Base-by-base conservation (phyloP, 1,284 basidiomycete species). In the Hypsizygus ulmarius region DNA sequence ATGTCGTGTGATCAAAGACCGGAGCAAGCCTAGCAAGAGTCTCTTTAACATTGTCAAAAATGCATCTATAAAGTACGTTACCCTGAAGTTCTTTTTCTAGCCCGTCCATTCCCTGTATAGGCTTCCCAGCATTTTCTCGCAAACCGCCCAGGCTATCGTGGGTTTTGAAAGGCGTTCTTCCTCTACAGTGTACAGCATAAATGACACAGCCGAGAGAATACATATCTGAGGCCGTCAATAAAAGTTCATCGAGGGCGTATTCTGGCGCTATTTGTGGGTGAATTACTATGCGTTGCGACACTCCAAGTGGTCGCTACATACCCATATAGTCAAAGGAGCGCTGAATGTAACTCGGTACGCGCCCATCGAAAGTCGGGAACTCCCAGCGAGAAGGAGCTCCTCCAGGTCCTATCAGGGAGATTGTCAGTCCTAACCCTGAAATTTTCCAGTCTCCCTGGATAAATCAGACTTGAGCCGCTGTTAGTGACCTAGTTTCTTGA, bases 401-500 rank as follows among this genome's bases (percentile, higher is more conserved):
- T 53, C 90, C 84, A 1, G 85, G 69, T 27, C 77, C 73, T 29
- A 81, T 70, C 2, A 98, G 72, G 1, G 90, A 79, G 12, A 95
- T 93, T 0, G 92, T 93, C 43, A 95, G 74, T 4, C 90, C 91
- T 36, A 98, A 79, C 0, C 94, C 95, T 11, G 89, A 87, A 40
- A 99, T 78, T 71, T 98, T 99, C 96, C 96, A 99, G 67, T 99
- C 96, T 30, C 97, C 96, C 90, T 97, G 55, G 43, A 50, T 34
- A 48, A n/a, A 18, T 39, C 29, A 27, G 41, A 16, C 33, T 39
- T 52, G 39, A 33, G 28, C 43, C 42, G 52, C n/a, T 21, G 39
- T n/a, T 10, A 16, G 25, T 18, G 8, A 28, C 40, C 43, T 25
- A 15, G 14, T 3, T 16, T 37, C 16, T 34, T 9, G 15, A 27